These are phyloP conservation scores for Yamadazyma paraphyllophila DNA, from an alignment of 805 yeast genomes.

Conservation along the genomic window DNA sequence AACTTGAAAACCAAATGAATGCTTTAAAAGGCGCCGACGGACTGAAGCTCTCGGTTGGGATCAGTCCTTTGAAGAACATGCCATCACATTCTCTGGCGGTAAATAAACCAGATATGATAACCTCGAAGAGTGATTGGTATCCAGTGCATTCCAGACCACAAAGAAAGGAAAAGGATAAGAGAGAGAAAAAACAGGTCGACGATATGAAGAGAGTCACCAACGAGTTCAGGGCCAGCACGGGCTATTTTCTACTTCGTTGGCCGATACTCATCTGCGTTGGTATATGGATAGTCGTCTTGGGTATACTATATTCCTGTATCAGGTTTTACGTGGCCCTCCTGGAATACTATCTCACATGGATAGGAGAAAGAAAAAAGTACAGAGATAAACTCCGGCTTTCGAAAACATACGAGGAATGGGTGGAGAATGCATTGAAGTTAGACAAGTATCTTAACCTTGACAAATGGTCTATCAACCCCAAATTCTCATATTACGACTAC, in stretches of 20 bases:
- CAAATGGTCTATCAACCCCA: slow-evolving; percentile 60
- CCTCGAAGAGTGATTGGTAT: slow-evolving; percentile 30
- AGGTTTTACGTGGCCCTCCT: slow-evolving; percentile 61
- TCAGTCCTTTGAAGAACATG: slow-evolving; percentile 6
- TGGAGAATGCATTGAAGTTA: slow-evolving; percentile 51
- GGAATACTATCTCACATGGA: slow-evolving; percentile 60
- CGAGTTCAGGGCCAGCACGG: slow-evolving; percentile 36
- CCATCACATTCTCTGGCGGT: background rate
- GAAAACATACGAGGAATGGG: slow-evolving; percentile 59
- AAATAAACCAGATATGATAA: slow-evolving; percentile 14
- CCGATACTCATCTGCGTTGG: slow-evolving; percentile 56
- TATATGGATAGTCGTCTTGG: slow-evolving; percentile 53
- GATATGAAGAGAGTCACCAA: slow-evolving; percentile 18
- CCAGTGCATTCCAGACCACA: slow-evolving; percentile 15
- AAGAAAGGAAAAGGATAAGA: slow-evolving; percentile 7
- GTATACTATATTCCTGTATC: slow-evolving; percentile 48
- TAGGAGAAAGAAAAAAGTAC: slow-evolving; percentile 52
- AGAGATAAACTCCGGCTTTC: slow-evolving; percentile 51
- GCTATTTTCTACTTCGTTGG: slow-evolving; percentile 53
- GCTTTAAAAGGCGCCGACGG: slow-evolving; percentile 3
- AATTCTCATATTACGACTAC: slow-evolving; percentile 67
- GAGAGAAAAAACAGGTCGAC: slow-evolving; percentile 32
- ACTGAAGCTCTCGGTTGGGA: background rate
- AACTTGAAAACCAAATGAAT: background rate
- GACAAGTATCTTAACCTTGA: slow-evolving; percentile 60